Evolutionary conservation across 768 basidiomycete genomes (phyloP), one percentile per base, ranked within the genome.

Genomic region (Tulasnella sp.): DNA sequence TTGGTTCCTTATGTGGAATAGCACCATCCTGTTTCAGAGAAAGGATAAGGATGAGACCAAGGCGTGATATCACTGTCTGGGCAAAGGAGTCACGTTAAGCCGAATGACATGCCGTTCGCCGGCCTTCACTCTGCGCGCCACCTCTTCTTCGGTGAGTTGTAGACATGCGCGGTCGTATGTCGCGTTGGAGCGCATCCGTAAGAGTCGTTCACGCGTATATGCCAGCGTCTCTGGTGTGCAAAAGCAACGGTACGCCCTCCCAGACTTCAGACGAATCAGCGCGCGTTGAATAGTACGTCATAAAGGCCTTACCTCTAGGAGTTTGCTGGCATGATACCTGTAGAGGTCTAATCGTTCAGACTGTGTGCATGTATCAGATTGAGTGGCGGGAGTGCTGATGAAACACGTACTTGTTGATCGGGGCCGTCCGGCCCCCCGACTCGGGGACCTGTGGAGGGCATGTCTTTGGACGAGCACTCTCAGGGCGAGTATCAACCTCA

Each of bases 231-330:
- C 82, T 0, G 80, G 73, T 1, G 84, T 78, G 69, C 94, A 97
- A 73, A 98, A 98, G 69, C 96, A 98, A 17, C 88, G 83, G 67
- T 99, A 99, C 6, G 93, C 94, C 58, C 86, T 80, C 3, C 85
- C 89, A 40, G 79, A n/a, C n/a, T n/a, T 77, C 92, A 97, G 60
- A 17, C 11, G 61, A 42, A 49, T 57, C 29, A n/a, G n/a, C n/a
- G n/a, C n/a, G n/a, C n/a, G n/a, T n/a, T n/a, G n/a, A n/a, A n/a
- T n/a, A n/a, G n/a, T n/a, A n/a, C n/a, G n/a, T n/a, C n/a, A n/a
- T 25, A 35, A 21, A 49, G 19, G 55, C 59, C 74, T 29, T 61
- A 93, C 94, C 52, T 86, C 80, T 37, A 96, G 73, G 2, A 99
- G 78, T 60, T 77, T 82, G 34, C 76, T 72, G 0, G 86, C 74